Conservation (phyloP, 305 asterid genomes). For the Solanum hybrid region DNA sequence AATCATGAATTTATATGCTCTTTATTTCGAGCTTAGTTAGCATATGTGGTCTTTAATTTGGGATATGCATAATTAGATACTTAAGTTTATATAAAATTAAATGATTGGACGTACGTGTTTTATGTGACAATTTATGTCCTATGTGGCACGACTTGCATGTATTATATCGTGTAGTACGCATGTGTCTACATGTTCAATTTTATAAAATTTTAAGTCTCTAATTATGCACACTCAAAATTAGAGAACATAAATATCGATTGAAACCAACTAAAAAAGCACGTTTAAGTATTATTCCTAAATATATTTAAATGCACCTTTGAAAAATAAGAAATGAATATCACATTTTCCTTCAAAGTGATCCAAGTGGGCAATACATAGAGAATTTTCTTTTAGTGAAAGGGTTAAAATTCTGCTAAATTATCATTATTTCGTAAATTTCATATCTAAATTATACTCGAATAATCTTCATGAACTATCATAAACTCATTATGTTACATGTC, state of each 20-base stretch:
- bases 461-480: too few relatives aligned
- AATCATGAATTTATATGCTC: not conserved
- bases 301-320: not conserved
- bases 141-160: not conserved
- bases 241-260: too few relatives aligned
- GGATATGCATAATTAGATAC: not conserved
- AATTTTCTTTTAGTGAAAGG: too few relatives aligned
- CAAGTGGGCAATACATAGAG: not conserved
- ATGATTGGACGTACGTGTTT: rapidly evolving
- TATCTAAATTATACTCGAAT: too few relatives aligned
- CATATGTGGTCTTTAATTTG: too few relatives aligned
- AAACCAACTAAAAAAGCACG: not conserved
- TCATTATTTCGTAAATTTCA: too few relatives aligned
- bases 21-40: not conserved
- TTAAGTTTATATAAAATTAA: too few relatives aligned
- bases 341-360: not conserved
- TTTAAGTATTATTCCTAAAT: too few relatives aligned
- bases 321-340: not conserved
- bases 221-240: too few relatives aligned
- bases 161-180: too few relatives aligned
- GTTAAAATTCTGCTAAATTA: too few relatives aligned
- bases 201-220: not conserved
- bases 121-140: rapidly evolving
- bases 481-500: not conserved
- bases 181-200: too few relatives aligned